Base-by-base conservation (phyloP, 768 basidiomycete genomes). In the Holtermannia corniformis region DNA sequence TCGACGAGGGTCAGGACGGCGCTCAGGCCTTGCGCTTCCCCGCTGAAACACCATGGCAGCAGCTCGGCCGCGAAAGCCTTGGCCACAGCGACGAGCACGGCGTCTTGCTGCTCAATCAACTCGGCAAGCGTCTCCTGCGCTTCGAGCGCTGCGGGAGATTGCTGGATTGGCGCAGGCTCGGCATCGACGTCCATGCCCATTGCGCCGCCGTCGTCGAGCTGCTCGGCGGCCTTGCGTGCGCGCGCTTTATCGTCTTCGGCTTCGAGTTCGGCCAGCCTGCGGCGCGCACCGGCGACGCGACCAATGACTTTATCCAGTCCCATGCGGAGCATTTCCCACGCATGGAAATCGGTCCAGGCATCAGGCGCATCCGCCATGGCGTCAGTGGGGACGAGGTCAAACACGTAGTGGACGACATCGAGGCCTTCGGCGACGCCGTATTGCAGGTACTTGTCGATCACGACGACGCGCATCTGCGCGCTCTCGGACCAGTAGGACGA, bases 391-490 rank as follows among this genome's bases (percentile, higher is more conserved):
- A 47, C 41, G 16, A 75, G 67, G 14, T 62, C 62, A 71, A 96
- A 93, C 16, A 84, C 81, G 85, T 87, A 93, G 3, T 75, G 76
- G 50, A 95, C 84, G 7, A 97, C 85, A 59, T 99, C 92, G 14
- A 82, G 82, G 0, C 92, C 89, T 62, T 96, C 91, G 40, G 97
- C 85, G 52, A 97, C 87, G 68, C 95, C 91, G 73, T 99, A 99
- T 68, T 97, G 93, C 82, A 97, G 86, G 50, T 97, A 76, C 75
- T 99, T 99, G 77, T 97, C 95, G 57, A 93, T 84, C 5, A 96
- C 90, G 65, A 99, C 91, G 14, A 79, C 78, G 44, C 91, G 77
- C 82, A 91, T 88, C 62, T 96, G 91, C 25, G 80, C 76, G 64
- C 86, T 89, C 61, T 82, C 73, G 58, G 78, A 78, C 92, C 92